Base-by-base conservation (phyloP, 2,329 filamentous ascomycete genomes). In the Neonectria ditissima region DNA sequence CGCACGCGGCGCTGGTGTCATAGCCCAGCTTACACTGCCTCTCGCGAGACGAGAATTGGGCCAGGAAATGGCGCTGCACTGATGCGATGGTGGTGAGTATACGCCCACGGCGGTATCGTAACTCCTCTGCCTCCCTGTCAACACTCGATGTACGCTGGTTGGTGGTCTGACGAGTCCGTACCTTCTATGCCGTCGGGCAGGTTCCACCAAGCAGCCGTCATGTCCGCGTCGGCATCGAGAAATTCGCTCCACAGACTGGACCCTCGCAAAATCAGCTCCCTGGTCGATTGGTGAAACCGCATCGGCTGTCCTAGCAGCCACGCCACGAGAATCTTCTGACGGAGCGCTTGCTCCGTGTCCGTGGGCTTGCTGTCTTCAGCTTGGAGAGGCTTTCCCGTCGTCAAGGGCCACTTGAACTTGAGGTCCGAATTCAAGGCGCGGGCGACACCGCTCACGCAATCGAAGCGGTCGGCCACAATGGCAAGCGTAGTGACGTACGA, bases 1-100 rank as follows among this genome's bases (percentile, higher is more conserved):
- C 92, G 76, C 92, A 94, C 44, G 91, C 87, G 2, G 85, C 78
- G 65, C 88, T 91, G 2, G 88, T 89, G 72, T 92, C 91, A 76
- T 94, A 94, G 55, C 91, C 91, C 0, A 93, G 83, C 70, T 88
- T 88, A 77, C 92, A 94, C 74, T 93, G 91, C 8, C 81, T 78
- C 32, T 79, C 83, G n/a, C 89, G 87, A 10, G 90, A 91, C 1
- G 87, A 87, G 75, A 93, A 94, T 0, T 91, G 79, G 7, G 76
- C 74, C 3, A 94, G 79, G 61, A 93, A 93, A 74, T 93, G 88
- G 1, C 82, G 81, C 63, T 90, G 90, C 1, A 93, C 81, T 0
- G 91, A 92, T 57, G 90, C 87, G 48, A 94, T 82, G 2, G 90
- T 90, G 69, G 89, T 86, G 18, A 94, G 81, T 45, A 93, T 85